Evolutionary conservation across 208 protist genomes (phyloP).

Genomic region (Crithidia thermophila): DNA sequence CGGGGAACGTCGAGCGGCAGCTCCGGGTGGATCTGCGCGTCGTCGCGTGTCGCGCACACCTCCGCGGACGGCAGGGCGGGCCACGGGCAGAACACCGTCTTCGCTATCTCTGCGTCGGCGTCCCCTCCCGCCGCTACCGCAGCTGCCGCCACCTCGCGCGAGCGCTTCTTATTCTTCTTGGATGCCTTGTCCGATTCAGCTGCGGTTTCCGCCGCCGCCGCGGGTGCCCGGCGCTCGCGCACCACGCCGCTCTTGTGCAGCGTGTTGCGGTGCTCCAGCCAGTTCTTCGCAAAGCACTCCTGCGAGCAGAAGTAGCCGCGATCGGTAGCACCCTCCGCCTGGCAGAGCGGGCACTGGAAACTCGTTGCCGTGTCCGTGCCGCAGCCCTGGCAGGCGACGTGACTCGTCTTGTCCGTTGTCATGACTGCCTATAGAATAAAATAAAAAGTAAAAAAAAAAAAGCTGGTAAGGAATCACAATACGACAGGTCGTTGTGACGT

Average conservation of each 20-base stretch:
- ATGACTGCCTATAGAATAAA: background rate
- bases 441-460: background rate
- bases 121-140: background rate
- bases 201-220: slow-evolving; percentile 6
- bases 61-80: slow-evolving; percentile 33
- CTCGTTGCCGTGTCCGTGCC: slow-evolving; percentile 34
- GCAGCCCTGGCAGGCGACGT: slow-evolving; percentile 64
- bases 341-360: slow-evolving; percentile 88
- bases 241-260: slow-evolving; percentile 75
- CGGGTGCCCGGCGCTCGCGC: slow-evolving; percentile 35
- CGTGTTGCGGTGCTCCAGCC: slow-evolving; percentile 71
- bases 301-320: slow-evolving; percentile 87
- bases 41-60: slow-evolving; percentile 11
- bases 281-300: slow-evolving; percentile 83
- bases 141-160: slow-evolving; percentile 1
- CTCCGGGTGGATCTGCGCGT: slow-evolving; percentile 34
- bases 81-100: slow-evolving; percentile 14
- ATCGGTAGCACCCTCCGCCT: slow-evolving; percentile 59
- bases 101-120: background rate
- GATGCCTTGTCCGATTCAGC: background rate
- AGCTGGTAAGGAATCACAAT: too few species aligned
- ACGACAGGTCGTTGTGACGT: background rate
- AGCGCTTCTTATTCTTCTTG: slow-evolving; percentile 32
- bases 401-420: background rate
- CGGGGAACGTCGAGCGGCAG: slow-evolving; percentile 43